Percentiles rank a stretch among this genome's conserved stretches.
Conservation (phyloP, 805 yeast species). For the Wickerhamiella bombiphila region DNA sequence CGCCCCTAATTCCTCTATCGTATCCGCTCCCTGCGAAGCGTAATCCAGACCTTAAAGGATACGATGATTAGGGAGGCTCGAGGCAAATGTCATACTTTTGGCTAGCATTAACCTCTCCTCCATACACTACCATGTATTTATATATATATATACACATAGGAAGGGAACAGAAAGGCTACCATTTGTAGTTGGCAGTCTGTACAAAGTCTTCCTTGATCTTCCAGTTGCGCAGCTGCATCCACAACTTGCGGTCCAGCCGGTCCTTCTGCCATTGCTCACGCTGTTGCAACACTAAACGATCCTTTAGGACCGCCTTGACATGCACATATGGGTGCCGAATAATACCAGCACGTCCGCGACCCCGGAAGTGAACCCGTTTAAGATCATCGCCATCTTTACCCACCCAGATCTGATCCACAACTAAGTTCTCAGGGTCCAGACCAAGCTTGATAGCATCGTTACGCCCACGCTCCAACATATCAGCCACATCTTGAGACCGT, state of each 20-base stretch:
- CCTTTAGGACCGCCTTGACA: conserved; percentile 60
- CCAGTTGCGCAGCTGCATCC: conserved; percentile 25
- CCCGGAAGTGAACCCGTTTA: conserved; percentile 66
- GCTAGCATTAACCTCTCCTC: not conserved
- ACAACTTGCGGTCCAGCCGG: conserved; percentile 37
- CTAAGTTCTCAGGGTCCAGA: conserved; percentile 45
- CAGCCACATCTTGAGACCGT: conserved; percentile 65
- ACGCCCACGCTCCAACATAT: conserved; percentile 56
- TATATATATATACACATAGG: not conserved
- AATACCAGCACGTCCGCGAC: conserved; percentile 80
- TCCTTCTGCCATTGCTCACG: conserved; percentile 33
- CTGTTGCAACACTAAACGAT: conserved; percentile 46
- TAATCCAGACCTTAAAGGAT: conserved; percentile 21
- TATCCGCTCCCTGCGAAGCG: conserved; percentile 25
- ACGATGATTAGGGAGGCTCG: conserved; percentile 19
- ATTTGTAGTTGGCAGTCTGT: conserved; percentile 23
- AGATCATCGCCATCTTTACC: conserved; percentile 74
- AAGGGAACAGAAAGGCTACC: conserved; percentile 17
- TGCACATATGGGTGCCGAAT: conserved; percentile 66
- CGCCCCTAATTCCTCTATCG: conserved; percentile 44
- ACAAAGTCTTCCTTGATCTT: conserved; percentile 27
- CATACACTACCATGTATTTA: not conserved
- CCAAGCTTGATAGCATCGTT: conserved; percentile 51
- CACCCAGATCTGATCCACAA: conserved; percentile 73
- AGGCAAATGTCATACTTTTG: not conserved